Evolutionary conservation across 805 yeast species (phyloP).

Genomic region (Candida odintsovae): DNA sequence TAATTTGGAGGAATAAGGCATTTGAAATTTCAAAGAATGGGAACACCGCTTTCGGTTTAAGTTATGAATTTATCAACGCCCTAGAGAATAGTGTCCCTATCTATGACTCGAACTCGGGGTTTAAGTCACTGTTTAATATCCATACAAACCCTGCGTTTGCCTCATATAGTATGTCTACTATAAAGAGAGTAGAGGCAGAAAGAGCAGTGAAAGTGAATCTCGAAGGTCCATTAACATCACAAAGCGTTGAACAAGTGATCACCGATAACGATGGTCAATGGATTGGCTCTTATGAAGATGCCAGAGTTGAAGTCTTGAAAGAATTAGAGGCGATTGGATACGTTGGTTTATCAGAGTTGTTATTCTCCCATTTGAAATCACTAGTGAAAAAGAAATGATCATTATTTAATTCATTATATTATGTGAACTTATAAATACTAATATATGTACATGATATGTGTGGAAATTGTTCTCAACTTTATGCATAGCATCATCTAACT

Average conservation of each 20-base stretch:
- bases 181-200: conserved; percentile 43
- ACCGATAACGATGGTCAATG: conserved; percentile 24
- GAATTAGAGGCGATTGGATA: conserved; percentile 38
- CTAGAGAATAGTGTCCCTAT: conserved; percentile 19
- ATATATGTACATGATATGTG: neutral
- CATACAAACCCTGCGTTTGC: conserved; percentile 50
- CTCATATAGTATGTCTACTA: conserved; percentile 34
- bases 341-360: conserved; percentile 40
- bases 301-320: conserved; percentile 40
- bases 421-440: neutral
- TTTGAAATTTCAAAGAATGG: conserved; percentile 31
- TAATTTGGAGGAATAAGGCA: conserved; percentile 51
- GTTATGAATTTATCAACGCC: conserved; percentile 24
- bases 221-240: conserved; percentile 48
- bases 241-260: conserved; percentile 30
- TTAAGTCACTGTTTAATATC: conserved; percentile 28
- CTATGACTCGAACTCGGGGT: conserved; percentile 19
- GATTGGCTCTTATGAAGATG: conserved; percentile 39
- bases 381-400: conserved; percentile 27
- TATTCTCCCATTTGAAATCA: conserved; percentile 50
- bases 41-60: conserved; percentile 26
- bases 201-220: conserved; percentile 32
- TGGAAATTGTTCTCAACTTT: too few species aligned
- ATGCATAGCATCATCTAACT: conserved; percentile 1
- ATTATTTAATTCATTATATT: neutral